Conservation (phyloP, 768 basidiomycete species). For the Rossbeevera mucosa region DNA sequence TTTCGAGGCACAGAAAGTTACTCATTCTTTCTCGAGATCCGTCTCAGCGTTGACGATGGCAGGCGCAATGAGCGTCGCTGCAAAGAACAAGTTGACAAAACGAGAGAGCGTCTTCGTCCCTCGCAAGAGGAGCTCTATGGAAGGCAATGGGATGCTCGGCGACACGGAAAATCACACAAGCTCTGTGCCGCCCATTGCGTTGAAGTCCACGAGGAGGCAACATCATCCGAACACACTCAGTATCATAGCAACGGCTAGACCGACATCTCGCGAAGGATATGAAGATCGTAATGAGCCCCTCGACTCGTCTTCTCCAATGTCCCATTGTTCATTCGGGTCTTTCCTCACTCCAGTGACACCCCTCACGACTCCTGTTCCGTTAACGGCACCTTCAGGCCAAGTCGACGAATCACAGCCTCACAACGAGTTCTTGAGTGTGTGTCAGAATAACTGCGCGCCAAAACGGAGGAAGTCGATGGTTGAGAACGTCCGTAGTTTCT, state of each 20-base stretch:
- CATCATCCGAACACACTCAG: constrained; percentile 30
- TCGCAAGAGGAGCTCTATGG: constrained; percentile 49
- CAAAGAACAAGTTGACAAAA: constrained; percentile 52
- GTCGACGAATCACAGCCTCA: constrained; percentile 17
- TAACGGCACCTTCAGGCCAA: constrained; percentile 11
- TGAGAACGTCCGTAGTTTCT: constrained; percentile 58
- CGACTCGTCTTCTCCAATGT: constrained; percentile 37
- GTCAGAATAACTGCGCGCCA: constrained; percentile 27
- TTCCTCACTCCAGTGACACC: constrained; percentile 24
- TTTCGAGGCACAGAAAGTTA: constrained; percentile 49
- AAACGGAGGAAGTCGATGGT: constrained; percentile 53
- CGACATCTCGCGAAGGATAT: constrained; percentile 20
- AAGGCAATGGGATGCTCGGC: constrained; percentile 13
- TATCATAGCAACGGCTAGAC: constrained; percentile 20
- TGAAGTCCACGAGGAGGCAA: constrained; percentile 19
- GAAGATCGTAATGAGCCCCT: constrained; percentile 20
- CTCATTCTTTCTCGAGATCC: constrained; percentile 47
- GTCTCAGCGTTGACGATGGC: constrained; percentile 58
- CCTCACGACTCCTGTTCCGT: constrained; percentile 12
- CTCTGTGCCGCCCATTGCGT: background rate
- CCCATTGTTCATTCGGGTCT: constrained; percentile 36
- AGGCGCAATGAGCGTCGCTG: constrained; percentile 49
- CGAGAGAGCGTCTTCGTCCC: constrained; percentile 70
- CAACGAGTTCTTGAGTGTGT: constrained; percentile 26
- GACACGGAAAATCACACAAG: constrained; percentile 16